phyloP scores from a whole-genome alignment of 2,329 filamentous ascomycete genomes.

The Exophiala calicioides region DNA sequence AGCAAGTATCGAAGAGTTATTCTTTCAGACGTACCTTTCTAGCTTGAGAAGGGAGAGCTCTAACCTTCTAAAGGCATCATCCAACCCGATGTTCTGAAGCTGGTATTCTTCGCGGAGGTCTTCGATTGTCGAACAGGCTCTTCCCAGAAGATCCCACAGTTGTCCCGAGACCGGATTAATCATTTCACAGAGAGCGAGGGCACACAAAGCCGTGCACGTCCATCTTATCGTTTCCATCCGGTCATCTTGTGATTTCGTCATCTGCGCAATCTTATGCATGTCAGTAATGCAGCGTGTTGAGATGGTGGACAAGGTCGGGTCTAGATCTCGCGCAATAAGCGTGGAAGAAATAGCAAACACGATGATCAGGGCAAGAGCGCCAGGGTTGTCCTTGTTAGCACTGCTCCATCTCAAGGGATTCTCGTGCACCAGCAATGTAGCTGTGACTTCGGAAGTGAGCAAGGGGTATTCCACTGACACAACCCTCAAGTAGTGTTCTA shows the following conservation, averaged over 20 bases:
- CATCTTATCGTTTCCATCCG: not conserved
- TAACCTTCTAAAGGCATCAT: constrained; percentile 2
- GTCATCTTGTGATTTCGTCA: not conserved
- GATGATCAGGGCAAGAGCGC: constrained; percentile 6
- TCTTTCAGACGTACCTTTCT: constrained; percentile 8
- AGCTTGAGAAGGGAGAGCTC: constrained; percentile 12
- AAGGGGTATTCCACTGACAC: constrained; percentile 10
- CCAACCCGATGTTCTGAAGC: not conserved
- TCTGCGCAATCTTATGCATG: constrained; percentile 4
- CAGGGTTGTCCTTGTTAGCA: constrained; percentile 9
- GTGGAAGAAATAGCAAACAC: constrained; percentile 18
- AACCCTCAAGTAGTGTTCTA: constrained; percentile 14
- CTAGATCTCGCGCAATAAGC: constrained; percentile 16
- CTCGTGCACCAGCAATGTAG: constrained; percentile 8
- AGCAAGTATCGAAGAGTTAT: not conserved
- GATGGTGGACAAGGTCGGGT: constrained; percentile 9
- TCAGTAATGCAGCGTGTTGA: constrained; percentile 4
- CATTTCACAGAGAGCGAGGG: constrained; percentile 14
- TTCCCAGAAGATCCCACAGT: constrained; percentile 17
- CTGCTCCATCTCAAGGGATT: constrained; percentile 16
- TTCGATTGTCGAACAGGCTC: constrained; percentile 13
- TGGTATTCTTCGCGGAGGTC: constrained; percentile 10
- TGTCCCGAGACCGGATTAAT: constrained; percentile 14
- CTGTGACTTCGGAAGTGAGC: constrained; percentile 1
- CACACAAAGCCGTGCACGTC: constrained; percentile 16